Base-by-base conservation (phyloP, 345 rosid species). In the Bruguiera gymnorhiza region DNA sequence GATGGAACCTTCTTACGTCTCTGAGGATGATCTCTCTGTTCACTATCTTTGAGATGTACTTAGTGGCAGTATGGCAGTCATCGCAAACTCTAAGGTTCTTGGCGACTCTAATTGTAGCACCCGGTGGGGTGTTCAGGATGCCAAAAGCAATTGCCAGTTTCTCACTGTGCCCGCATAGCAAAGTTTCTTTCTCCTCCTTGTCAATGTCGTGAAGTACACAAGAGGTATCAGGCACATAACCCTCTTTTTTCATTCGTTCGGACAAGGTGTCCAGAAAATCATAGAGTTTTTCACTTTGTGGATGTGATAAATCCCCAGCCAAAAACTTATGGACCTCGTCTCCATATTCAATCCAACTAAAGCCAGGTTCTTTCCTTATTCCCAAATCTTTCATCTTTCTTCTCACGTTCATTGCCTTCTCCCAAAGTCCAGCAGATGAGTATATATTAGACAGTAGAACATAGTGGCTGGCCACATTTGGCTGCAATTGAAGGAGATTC, bases 161-260 rank as follows among this genome's bases (percentile, higher is more conserved):
- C 86, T 93, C 98, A 58, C 97, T 91, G 67, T 93, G 97, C 31
- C 96, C 98, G 75, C 92, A 89, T 20, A 93, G 87, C 74, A 91
- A 78, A 69, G 80, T 75, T 82, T 89, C 92, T 67, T 93, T 89
- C 60, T 89, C 97, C 50, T 83, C 88, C 72, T 91, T 91, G 23
- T 80, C 83, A 63, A 91, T 85, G 72, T 93, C 76, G 73, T 91
- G 98, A 52, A 91, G 92, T 7, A 91, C 96, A 73, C 97, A 88
- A 48, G 97, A 85, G 61, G 93, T 91, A 69, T 89, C 97, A 2
- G 97, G 97, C 29, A 84, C 82, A 50, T 94, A 94, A 1, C 98
- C 97, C 69, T 83, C 90, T 73, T 80, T 83, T 63, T 85, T 88
- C 89, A 89, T 85, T 81, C 86, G 85, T 66, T 84, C 89, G 15